Evolutionary conservation across 805 yeast genomes (phyloP).

Genomic region (Isabelozyma heimii): DNA sequence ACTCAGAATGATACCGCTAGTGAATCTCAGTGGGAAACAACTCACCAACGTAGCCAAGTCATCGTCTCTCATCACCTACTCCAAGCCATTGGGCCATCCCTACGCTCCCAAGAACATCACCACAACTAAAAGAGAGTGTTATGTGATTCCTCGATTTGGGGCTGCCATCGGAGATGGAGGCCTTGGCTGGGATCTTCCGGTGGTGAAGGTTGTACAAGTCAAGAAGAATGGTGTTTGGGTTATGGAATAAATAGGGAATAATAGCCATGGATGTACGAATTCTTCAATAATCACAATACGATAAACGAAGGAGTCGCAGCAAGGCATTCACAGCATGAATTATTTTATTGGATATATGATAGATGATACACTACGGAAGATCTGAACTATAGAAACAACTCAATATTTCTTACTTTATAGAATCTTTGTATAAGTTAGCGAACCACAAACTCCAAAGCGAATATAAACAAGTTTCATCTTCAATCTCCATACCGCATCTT

Average conservation of each 20-base stretch:
- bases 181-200: slow-evolving; percentile 85
- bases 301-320: too few relatives aligned
- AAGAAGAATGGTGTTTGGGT: slow-evolving; percentile 71
- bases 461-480: neutral
- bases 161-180: slow-evolving; percentile 81
- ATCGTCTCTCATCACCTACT: slow-evolving; percentile 73
- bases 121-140: slow-evolving; percentile 74
- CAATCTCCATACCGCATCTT: neutral
- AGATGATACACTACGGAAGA: neutral
- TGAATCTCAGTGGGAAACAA: slow-evolving; percentile 72
- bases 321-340: neutral
- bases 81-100: slow-evolving; percentile 91
- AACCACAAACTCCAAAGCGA: too few relatives aligned
- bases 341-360: too few relatives aligned
- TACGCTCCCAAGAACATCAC: slow-evolving; percentile 72
- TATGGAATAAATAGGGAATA: slow-evolving; percentile 7
- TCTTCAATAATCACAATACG: too few relatives aligned
- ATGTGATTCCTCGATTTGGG: slow-evolving; percentile 89
- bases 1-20: slow-evolving; percentile 71
- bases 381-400: too few relatives aligned
- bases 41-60: slow-evolving; percentile 73
- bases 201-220: slow-evolving; percentile 71
- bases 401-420: too few relatives aligned
- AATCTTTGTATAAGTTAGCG: too few relatives aligned
- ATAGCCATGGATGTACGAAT: neutral